Base-by-base conservation (phyloP, 495 filamentous ascomycete genomes). In the Neurospora sp. region DNA sequence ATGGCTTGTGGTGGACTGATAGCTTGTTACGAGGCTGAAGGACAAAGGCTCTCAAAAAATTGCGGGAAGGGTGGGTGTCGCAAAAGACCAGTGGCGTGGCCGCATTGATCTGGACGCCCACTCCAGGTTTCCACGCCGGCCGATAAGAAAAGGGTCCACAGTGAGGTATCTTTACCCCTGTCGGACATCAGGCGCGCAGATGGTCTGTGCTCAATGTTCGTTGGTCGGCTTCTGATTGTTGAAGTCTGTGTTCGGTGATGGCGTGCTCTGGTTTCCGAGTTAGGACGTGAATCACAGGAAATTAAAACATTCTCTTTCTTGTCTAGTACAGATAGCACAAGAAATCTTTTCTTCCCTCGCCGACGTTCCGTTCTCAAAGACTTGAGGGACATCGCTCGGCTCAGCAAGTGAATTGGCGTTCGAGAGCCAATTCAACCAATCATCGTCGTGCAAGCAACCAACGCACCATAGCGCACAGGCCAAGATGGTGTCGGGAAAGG, bases 21-120 rank as follows among this genome's bases (percentile, higher is more conserved):
- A 72, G 40, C 68, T 42, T 68, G 16, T 71, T 74, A 59, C 70
- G 31, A 69, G 68, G 69, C 70, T 74, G 73, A 74, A 73, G 61
- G 69, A 69, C 61, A 39, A 73, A 59, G 61, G 69, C 44, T 74
- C 74, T 70, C 71, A 75, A 74, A 77, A 73, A 80, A 74, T 71
- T 73, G 69, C 48, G 71, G 75, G 68, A 66, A 59, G 37, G 70
- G 66, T 31, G 31, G 53, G 40, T 42, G 71, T 72, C 31, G 40
- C 20, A 16, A 68, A 16, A 9, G 27, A 20, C 11, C 48, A 41
- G 70, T 68, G 70, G 59, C 39, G 59, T 72, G 53, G 53, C 27
- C 53, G 53, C 53, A 66, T 66, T 66, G 53, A 66, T 66, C 27
- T 3, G 53, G 9, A 66, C 27, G 53, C 14, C 53, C 53, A 66